Conservation (phyloP, 176 grass and related monocot genomes). For the Aegilops umbellulata region DNA sequence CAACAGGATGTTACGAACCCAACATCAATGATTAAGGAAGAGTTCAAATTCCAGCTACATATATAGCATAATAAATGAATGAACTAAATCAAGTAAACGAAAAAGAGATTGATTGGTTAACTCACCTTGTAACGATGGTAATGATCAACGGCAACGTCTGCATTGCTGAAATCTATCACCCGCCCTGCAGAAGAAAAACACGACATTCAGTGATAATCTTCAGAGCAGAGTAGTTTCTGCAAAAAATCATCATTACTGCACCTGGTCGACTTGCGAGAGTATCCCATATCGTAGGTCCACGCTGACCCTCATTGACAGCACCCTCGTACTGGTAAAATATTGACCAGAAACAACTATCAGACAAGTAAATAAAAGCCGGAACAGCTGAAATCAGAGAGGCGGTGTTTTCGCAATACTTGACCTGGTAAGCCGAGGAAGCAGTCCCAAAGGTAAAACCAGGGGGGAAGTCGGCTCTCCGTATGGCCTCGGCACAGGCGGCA, state of each 20-base stretch:
- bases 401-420: neutral
- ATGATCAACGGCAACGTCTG: conserved; percentile 89
- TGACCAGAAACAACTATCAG: conserved; percentile 13
- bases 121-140: conserved; percentile 94
- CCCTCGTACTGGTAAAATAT: conserved; percentile 73
- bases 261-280: conserved; percentile 69
- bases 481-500: conserved; percentile 38
- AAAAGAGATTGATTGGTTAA: neutral
- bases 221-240: neutral
- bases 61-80: neutral
- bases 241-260: conserved; percentile 26
- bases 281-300: conserved; percentile 94
- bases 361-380: neutral
- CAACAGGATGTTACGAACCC: neutral
- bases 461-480: conserved; percentile 84
- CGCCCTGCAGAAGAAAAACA: conserved; percentile 47
- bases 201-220: conserved; percentile 3
- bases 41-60: neutral
- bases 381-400: neutral
- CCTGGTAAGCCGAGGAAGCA: conserved; percentile 93
- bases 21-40: neutral
- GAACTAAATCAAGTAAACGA: conserved; percentile 19
- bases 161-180: conserved; percentile 97
- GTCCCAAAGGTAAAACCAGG: conserved; percentile 86
- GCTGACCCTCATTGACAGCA: conserved; percentile 72